Base-by-base conservation (phyloP, 768 basidiomycete species). In the Boletus sp. region DNA sequence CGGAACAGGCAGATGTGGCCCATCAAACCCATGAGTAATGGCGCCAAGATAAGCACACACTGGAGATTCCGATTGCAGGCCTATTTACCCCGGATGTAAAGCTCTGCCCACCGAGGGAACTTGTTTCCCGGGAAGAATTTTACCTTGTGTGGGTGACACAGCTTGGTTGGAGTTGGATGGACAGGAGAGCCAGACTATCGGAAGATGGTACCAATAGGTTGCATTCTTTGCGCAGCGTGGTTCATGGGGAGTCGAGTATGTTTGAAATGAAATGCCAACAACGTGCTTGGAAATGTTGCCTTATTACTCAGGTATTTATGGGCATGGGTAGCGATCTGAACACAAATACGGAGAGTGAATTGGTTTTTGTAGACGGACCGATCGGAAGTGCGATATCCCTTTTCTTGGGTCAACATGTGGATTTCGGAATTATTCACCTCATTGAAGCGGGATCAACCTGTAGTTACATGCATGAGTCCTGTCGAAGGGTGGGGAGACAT, bases 1-100 rank as follows among this genome's bases (percentile, higher is more conserved):
- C 61, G 55, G 60, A 37, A 18, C 18, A 39, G 12, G 32, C 30
- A 50, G 18, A 17, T 50, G 59, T 51, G 47, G 61, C 49, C 35
- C 32, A 62, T 45, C 62, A 45, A 55, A 20, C 37, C 17, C 30
- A 55, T 41, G 58, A 33, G 48, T 50, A 56, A 60, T 32, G 44
- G 24, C 48, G 50, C 55, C 60, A 58, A 54, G 65, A 70, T 59
- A 63, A 60, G 57, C 46, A 55, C 50, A 30, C 44, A 28, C 8
- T 6, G 12, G 57, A 20, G 15, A 49, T 20, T 35, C 30, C 36
- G 50, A 57, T 55, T 47, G 11, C 51, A 49, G 30, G 30, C 10
- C 32, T 33, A 24, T 39, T 65, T 67, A 60, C 67, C 58, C 57
- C 46, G 50, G 61, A 57, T 54, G 50, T 59, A 17, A 46, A 55